These are phyloP conservation scores for Babesia bigemina DNA, from an alignment of 169 alveolate species.

Conservation along the genomic window DNA sequence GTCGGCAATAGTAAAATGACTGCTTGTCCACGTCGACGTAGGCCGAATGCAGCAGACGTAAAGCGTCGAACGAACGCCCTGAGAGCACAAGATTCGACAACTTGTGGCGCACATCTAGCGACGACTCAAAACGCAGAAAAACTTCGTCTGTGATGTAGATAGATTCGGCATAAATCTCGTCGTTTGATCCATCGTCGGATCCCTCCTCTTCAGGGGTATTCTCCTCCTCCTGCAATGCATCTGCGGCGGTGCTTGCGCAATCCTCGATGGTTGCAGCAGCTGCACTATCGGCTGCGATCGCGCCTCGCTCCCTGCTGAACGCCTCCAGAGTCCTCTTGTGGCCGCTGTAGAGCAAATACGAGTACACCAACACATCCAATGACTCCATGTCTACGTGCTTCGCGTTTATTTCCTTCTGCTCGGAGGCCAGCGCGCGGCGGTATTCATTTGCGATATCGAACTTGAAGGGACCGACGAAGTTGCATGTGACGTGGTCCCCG, in stretches of 20 bases:
- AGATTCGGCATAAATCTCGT: neutral
- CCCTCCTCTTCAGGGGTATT: neutral
- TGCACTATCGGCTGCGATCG: neutral
- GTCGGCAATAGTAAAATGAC: slow-evolving; percentile 9
- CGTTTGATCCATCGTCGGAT: neutral
- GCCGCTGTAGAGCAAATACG: slow-evolving; percentile 51
- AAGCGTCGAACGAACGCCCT: slow-evolving; percentile 20
- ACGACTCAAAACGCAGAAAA: slow-evolving; percentile 18
- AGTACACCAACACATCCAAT: slow-evolving; percentile 20
- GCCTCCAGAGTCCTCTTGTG: slow-evolving; percentile 40
- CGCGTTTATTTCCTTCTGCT: slow-evolving; percentile 34
- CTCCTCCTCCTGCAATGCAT: neutral
- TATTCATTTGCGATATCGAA: slow-evolving; percentile 52
- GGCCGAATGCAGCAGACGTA: neutral
- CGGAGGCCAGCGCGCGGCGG: slow-evolving; percentile 25
- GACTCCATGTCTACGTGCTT: neutral
- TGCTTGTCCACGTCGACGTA: slow-evolving; percentile 5
- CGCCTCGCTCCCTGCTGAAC: slow-evolving; percentile 42
- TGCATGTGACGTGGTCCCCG: slow-evolving; percentile 61
- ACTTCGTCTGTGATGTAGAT: slow-evolving; percentile 33
- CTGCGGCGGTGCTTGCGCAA: neutral
- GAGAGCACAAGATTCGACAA: neutral
- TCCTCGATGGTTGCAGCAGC: neutral
- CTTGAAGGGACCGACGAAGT: slow-evolving; percentile 73
- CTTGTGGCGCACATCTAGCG: slow-evolving; percentile 21